phyloP scores from a whole-genome alignment of 2,329 filamentous ascomycete genomes.

The Penicillium hesseltinei region DNA sequence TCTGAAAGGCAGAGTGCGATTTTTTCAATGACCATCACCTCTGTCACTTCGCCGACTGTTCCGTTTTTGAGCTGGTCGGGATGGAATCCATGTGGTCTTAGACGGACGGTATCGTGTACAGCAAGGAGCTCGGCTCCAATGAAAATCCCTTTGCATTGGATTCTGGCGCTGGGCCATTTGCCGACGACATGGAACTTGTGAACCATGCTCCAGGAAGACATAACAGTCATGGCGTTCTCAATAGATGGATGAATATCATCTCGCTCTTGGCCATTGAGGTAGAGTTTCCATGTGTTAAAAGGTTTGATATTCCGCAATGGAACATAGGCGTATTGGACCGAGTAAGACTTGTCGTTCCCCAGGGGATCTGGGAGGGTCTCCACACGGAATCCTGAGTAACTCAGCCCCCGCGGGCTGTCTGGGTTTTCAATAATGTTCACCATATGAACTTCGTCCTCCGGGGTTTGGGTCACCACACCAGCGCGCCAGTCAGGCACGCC shows the following conservation, averaged over 20 bases:
- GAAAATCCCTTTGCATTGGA: conserved; percentile 56
- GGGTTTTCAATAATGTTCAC: conserved; percentile 45
- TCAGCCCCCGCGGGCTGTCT: conserved; percentile 44
- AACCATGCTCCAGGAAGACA: conserved; percentile 54
- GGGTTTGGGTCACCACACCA: conserved; percentile 54
- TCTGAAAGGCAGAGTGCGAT: conserved; percentile 53
- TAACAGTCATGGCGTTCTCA: conserved; percentile 52
- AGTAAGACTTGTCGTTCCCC: conserved; percentile 50
- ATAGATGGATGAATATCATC: conserved; percentile 54
- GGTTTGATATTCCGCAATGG: conserved; percentile 55
- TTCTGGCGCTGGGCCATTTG: conserved; percentile 52
- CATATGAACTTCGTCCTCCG: conserved; percentile 44
- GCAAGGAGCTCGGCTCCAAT: conserved; percentile 57
- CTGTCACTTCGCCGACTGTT: conserved; percentile 38
- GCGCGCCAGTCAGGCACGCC: conserved; percentile 55
- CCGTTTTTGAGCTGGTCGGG: conserved; percentile 14
- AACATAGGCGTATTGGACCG: conserved; percentile 56
- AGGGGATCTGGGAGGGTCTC: conserved; percentile 57
- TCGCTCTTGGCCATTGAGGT: conserved; percentile 43
- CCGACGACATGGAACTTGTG: conserved; percentile 55
- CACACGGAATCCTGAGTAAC: conserved; percentile 55
- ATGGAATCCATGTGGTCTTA: conserved; percentile 39
- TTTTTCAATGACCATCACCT: conserved; percentile 54
- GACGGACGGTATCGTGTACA: conserved; percentile 54
- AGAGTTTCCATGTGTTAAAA: conserved; percentile 53